Percentiles rank a stretch among this genome's conserved stretches.
phyloP scores from a whole-genome alignment of 1,284 basidiomycete species.

The Pterulicium gracile region DNA sequence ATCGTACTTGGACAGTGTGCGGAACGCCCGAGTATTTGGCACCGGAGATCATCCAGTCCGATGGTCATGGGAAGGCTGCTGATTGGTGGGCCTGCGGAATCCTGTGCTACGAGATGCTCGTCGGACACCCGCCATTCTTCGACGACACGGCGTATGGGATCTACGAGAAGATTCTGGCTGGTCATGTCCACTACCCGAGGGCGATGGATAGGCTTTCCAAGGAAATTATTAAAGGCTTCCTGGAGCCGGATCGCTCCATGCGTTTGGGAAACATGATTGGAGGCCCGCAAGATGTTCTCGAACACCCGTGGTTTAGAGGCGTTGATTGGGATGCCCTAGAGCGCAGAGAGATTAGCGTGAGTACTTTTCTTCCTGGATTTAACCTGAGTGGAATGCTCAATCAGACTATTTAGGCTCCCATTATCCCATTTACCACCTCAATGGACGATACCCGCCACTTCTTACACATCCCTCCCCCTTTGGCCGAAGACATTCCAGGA shows the following conservation, averaged over 20 bases:
- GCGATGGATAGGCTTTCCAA: slow-evolving; percentile 75
- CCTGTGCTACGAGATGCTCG: slow-evolving; percentile 95
- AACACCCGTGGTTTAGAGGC: slow-evolving; percentile 93
- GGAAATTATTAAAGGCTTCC: slow-evolving; percentile 73
- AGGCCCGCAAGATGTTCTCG: slow-evolving; percentile 84
- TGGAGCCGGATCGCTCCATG: slow-evolving; percentile 89
- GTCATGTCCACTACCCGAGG: slow-evolving; percentile 88
- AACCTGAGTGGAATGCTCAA: slow-evolving; percentile 3
- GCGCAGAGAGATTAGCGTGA: slow-evolving; percentile 65
- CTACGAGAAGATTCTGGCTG: slow-evolving; percentile 88
- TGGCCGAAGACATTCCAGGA: slow-evolving; percentile 68
- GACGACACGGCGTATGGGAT: slow-evolving; percentile 91
- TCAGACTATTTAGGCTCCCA: slow-evolving; percentile 50
- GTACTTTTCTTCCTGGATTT: slow-evolving; percentile 12
- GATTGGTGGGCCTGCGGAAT: slow-evolving; percentile 99
- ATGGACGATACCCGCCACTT: slow-evolving; percentile 76
- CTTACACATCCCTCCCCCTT: slow-evolving; percentile 63
- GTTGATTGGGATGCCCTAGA: slow-evolving; percentile 84
- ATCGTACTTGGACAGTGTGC: slow-evolving; percentile 98
- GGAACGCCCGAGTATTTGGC: slow-evolving; percentile 97
- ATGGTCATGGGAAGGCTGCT: slow-evolving; percentile 96
- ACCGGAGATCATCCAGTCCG: slow-evolving; percentile 92
- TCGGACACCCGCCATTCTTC: slow-evolving; percentile 90
- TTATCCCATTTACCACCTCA: slow-evolving; percentile 69
- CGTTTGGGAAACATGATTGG: slow-evolving; percentile 93